Base-by-base conservation (phyloP, 768 basidiomycete species). In the Phaeotremella fagi region DNA sequence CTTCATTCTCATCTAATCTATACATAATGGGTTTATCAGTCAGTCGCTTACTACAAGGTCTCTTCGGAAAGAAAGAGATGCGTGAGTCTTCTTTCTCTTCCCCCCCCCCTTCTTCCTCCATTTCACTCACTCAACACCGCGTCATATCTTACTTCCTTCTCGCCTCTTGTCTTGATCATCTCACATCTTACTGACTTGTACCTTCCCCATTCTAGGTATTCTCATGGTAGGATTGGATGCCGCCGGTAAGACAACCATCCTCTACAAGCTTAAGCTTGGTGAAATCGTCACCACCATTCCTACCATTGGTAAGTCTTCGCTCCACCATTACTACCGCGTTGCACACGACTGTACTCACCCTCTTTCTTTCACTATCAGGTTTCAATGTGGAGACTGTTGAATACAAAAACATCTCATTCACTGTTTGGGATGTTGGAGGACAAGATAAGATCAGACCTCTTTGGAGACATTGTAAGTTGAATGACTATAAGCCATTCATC, bases 331-430 rank as follows among this genome's bases (percentile, higher is more conserved):
- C 16, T 29, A 26, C 16, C 18, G 6, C 28, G 15, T 23, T 36
- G 45, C 45, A 53, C 48, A 58, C 41, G 61, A 56, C 50, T 54
- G 24, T 57, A 25, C 29, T 26, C 18, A n/a, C n/a, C n/a, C n/a
- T n/a, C n/a, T n/a, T n/a, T n/a, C n/a, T n/a, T n/a, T 27, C n/a
- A 18, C 38, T 18, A 6, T 22, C 63, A 97, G 95, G 95, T 55
- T 99, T 99, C 82, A 99, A 99, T 75, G 95, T 99, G 67, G 95
- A 99, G 82, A 98, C 95, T 57, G 95, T 99, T 64, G 94, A 98
- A 78, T 98, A 99, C 80, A 98, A 97, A 83, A 99, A 98, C 82
- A 97, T 98, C 63, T 95, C 91, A 23, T 99, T 99, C 84, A 99
- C 94, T 22, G 95, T 98, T 42, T 98, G 95, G 95, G 95, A 99